Base-by-base conservation (phyloP, 768 basidiomycete genomes). In the Sutorius australiensis region DNA sequence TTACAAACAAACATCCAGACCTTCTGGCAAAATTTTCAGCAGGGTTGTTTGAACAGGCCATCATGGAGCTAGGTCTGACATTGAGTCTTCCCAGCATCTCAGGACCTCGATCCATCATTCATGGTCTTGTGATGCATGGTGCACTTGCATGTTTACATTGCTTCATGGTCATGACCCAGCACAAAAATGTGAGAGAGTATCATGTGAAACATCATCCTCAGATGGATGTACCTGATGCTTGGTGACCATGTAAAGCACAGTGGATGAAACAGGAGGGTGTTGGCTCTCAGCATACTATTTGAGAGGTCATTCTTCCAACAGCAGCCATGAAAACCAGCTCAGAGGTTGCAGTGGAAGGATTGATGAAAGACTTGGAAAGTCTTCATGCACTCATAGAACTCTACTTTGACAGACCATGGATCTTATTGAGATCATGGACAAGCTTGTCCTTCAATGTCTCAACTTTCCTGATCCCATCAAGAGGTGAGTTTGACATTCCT, bases 391-490 rank as follows among this genome's bases (percentile, higher is more conserved):
- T 40, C 0, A 1, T 53, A 0, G 14, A 40, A 3, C 0, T 0
- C 2, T 63, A 63, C 32, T 57, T 55, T 32, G 46, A 27, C 27
- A 44, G 7, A 47, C 53, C 0, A 0, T 57, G 0, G 6, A 3
- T 0, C 34, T 61, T 1, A 28, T 59, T 2, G 27, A 43, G 0
- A 40, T 0, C 2, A 62, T 30, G 0, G 50, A 63, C 2, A 51
- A 62, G 28, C 43, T 60, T 1, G 42, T 62, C 0, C 17, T 63
- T 0, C 39, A 63, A 24, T 9, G 31, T 0, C 36, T 63, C 0
- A 56, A 57, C 7, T 62, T 50, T 0, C 49, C 53, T 5, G 50
- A 60, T 53, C 62, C 54, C 2, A 0, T 9, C 0, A 54, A 49
- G 46, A 2, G 11, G 58, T 57, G 12, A 39, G 59, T 24, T 24